Percentiles rank a stretch among this genome's conserved stretches.
phyloP scores from a whole-genome alignment of 2,329 filamentous ascomycete genomes.

The Phaeosphaeria sp. region DNA sequence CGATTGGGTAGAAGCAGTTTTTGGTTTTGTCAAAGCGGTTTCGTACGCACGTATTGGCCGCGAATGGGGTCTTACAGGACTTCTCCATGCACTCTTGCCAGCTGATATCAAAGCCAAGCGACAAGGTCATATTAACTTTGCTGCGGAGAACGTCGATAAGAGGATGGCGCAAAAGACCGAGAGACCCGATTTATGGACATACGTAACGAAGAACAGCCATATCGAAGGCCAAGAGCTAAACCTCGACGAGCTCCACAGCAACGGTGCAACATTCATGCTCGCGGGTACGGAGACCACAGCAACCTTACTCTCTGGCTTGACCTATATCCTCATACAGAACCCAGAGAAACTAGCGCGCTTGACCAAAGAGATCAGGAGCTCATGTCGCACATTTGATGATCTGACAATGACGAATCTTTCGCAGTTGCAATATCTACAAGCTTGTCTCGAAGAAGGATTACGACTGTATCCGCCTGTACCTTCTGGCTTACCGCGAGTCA shows the following conservation, averaged over 20 bases:
- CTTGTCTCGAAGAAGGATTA: slow-evolving; percentile 53
- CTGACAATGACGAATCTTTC: slow-evolving; percentile 24
- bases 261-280: slow-evolving; percentile 30
- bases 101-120: slow-evolving; percentile 12
- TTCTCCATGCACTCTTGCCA: slow-evolving; percentile 13
- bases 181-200: slow-evolving; percentile 48
- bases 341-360: slow-evolving; percentile 21
- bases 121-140: slow-evolving; percentile 16
- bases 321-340: slow-evolving; percentile 34
- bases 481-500: slow-evolving; percentile 35
- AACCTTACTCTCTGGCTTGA: slow-evolving; percentile 29
- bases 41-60: slow-evolving; percentile 7
- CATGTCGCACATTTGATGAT: slow-evolving; percentile 18
- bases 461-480: slow-evolving; percentile 54
- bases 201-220: slow-evolving; percentile 38
- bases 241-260: slow-evolving; percentile 35
- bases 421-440: slow-evolving; percentile 47
- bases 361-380: slow-evolving; percentile 25
- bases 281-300: slow-evolving; percentile 40
- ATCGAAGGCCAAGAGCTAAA: slow-evolving; percentile 15
- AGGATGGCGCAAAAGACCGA: slow-evolving; percentile 28
- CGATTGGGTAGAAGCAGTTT: slow-evolving; percentile 38
- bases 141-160: slow-evolving; percentile 24
- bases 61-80: slow-evolving; percentile 10
- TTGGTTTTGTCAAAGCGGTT: slow-evolving; percentile 16